Conservation (phyloP, 2,329 filamentous ascomycete species). For the Aspergillus viridinutans region DNA sequence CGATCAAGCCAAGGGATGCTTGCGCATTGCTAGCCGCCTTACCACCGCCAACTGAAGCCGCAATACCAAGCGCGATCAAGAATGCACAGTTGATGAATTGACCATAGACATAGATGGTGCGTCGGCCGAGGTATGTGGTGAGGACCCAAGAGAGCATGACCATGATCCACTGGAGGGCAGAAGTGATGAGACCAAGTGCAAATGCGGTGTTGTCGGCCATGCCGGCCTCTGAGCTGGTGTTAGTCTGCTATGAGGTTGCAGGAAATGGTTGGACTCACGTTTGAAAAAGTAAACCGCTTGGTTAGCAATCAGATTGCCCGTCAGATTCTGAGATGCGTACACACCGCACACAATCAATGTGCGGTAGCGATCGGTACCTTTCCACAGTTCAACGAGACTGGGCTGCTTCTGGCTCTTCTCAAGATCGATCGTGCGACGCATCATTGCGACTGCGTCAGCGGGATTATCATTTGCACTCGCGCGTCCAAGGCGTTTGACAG, state of each 20-base stretch:
- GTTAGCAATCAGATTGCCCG: constrained; percentile 59
- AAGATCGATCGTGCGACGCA: constrained; percentile 55
- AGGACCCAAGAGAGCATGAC: constrained; percentile 66
- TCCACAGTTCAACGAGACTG: constrained; percentile 50
- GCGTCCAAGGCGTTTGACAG: constrained; percentile 50
- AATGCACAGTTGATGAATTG: constrained; percentile 47
- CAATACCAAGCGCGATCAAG: no score
- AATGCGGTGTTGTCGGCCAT: constrained; percentile 54
- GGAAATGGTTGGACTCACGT: constrained; percentile 23
- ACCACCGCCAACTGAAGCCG: no score
- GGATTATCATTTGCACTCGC: constrained; percentile 33
- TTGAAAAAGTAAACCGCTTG: constrained; percentile 59
- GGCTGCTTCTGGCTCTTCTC: constrained; percentile 49
- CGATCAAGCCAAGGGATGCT: constrained; percentile 60
- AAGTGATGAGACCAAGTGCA: constrained; percentile 61
- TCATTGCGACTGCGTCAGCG: constrained; percentile 53
- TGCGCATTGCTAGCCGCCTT: constrained; percentile 49
- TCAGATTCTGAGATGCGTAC: constrained; percentile 57
- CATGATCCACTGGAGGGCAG: constrained; percentile 57
- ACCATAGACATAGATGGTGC: constrained; percentile 62
- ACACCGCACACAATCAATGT: constrained; percentile 55
- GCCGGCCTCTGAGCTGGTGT: constrained; percentile 54
- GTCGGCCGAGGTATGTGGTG: constrained; percentile 60
- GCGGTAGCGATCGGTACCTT: constrained; percentile 52
- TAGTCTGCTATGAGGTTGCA: constrained; percentile 20